Evolutionary conservation across 75 land plant genomes (phyloP).

Genomic region (Cunninghamia lanceolata): DNA sequence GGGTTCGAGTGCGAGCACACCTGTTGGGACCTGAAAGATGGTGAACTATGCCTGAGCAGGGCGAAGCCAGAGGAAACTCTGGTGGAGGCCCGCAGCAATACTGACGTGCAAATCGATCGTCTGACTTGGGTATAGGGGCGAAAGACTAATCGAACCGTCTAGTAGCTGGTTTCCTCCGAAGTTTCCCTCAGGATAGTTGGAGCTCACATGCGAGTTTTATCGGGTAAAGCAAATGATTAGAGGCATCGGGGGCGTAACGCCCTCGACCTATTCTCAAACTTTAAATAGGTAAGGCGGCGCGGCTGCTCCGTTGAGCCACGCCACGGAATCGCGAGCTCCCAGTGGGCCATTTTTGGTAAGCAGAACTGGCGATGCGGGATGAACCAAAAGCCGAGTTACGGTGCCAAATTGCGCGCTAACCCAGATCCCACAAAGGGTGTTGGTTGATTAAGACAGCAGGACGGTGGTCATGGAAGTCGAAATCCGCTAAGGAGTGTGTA

Average conservation of each 20-base stretch:
- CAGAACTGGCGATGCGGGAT: constrained; percentile 23
- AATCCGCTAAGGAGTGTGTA: too few species aligned
- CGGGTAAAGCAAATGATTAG: constrained; percentile 2
- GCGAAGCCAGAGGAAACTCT: constrained; percentile 30
- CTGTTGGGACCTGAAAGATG: neutral
- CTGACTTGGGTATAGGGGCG: constrained; percentile 39
- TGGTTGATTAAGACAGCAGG: too few species aligned
- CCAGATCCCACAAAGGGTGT: neutral
- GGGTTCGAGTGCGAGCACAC: neutral
- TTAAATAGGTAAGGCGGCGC: neutral
- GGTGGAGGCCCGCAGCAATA: constrained; percentile 22
- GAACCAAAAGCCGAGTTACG: neutral
- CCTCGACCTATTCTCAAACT: constrained; percentile 7
- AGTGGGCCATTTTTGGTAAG: constrained; percentile 38
- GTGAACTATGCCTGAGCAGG: constrained; percentile 20
- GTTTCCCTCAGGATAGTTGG: constrained; percentile 27
- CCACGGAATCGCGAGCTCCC: constrained; percentile 19
- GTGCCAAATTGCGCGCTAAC: too few species aligned
- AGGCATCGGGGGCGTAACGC: constrained; percentile 1
- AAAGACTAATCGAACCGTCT: constrained; percentile 55
- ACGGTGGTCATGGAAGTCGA: too few species aligned
- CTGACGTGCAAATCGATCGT: constrained; percentile 6
- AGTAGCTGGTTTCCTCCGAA: constrained; percentile 13
- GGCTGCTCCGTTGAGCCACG: too few species aligned
- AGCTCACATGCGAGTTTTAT: constrained; percentile 25